Percentiles rank a stretch among this genome's conserved stretches.
These are phyloP conservation scores for Paracorniculantispora psalliotae DNA, from an alignment of 2,329 filamentous ascomycete genomes.

Conservation along the genomic window DNA sequence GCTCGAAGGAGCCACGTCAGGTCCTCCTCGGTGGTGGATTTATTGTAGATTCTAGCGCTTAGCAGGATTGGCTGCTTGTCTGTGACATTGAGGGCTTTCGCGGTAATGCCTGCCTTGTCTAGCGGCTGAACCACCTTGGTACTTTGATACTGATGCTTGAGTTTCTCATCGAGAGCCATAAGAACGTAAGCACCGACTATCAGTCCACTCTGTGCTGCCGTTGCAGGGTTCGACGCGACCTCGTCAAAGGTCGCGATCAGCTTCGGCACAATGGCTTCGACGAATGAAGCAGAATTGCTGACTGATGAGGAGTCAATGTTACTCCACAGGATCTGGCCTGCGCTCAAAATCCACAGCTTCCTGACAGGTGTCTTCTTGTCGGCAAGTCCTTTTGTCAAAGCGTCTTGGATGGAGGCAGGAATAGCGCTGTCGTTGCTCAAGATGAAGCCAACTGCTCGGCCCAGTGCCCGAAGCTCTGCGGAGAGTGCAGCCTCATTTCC, in stretches of 20 bases:
- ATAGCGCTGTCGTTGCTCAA: slow-evolving; percentile 57
- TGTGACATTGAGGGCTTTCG: slow-evolving; percentile 63
- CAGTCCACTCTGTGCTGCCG: slow-evolving; percentile 77
- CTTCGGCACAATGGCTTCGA: slow-evolving; percentile 47
- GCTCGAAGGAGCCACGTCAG: slow-evolving; percentile 71
- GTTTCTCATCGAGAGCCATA: slow-evolving; percentile 55
- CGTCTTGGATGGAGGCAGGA: slow-evolving; percentile 62
- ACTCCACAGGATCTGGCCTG: slow-evolving; percentile 65
- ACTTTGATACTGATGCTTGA: slow-evolving; percentile 51
- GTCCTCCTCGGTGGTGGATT: slow-evolving; percentile 70
- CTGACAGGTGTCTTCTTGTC: slow-evolving; percentile 80
- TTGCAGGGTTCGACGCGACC: slow-evolving; percentile 68
- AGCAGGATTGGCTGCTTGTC: slow-evolving; percentile 85
- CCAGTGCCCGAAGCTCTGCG: slow-evolving; percentile 68
- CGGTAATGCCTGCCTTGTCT: slow-evolving; percentile 55
- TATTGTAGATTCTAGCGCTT: slow-evolving; percentile 79
- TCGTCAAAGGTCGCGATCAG: slow-evolving; percentile 72
- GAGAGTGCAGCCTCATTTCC: slow-evolving; percentile 78
- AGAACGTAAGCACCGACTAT: slow-evolving; percentile 74
- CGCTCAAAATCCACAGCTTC: slow-evolving; percentile 72
- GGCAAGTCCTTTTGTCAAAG: slow-evolving; percentile 71
- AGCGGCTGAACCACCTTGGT: slow-evolving; percentile 40
- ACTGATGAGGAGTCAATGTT: slow-evolving; percentile 41
- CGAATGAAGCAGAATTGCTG: slow-evolving; percentile 44
- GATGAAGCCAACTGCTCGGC: slow-evolving; percentile 58